A percentile compares a stretch with the other conserved stretches of the same genome.
Conservation (phyloP, 225 moss, liverwort and hornwort genomes). For the Rhytidiadelphus loreus region DNA sequence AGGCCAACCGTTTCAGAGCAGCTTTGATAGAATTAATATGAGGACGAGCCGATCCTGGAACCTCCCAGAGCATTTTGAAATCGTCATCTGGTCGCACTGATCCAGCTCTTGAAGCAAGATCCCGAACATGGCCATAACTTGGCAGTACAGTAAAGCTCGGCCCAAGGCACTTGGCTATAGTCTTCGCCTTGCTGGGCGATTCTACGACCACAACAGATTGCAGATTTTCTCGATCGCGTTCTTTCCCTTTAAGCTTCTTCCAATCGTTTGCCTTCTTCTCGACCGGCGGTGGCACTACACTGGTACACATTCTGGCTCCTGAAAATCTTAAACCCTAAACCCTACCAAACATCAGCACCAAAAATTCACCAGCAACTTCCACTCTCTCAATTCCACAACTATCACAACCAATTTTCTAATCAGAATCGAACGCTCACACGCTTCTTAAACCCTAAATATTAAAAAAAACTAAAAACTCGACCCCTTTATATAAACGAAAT, state of each 20-base stretch:
- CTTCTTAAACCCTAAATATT: background rate
- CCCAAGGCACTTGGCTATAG: constrained; percentile 74
- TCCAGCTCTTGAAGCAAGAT: constrained; percentile 80
- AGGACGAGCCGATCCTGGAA: constrained; percentile 79
- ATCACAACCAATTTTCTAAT: background rate
- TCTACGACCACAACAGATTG: constrained; percentile 80
- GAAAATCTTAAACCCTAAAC: constrained; percentile 23
- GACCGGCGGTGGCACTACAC: background rate
- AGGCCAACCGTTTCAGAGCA: constrained; percentile 68
- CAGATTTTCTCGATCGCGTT: background rate
- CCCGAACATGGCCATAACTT: constrained; percentile 89
- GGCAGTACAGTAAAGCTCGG: constrained; percentile 63
- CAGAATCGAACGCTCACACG: background rate
- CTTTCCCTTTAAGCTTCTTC: background rate
- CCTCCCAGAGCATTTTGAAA: constrained; percentile 91
- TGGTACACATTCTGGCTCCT: constrained; percentile 10
- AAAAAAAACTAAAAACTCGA: background rate
- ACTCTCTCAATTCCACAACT: background rate
- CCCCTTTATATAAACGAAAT: background rate
- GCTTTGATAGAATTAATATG: constrained; percentile 83
- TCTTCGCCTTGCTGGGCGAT: constrained; percentile 83
- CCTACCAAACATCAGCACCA: constrained; percentile 1
- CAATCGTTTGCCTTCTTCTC: background rate
- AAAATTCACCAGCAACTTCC: background rate
- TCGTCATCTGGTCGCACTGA: constrained; percentile 87